A percentile compares a stretch with the other conserved stretches of the same genome.
Evolutionary conservation across 202 grass and related monocot species (phyloP).

Genomic region (Zizania palustris): DNA sequence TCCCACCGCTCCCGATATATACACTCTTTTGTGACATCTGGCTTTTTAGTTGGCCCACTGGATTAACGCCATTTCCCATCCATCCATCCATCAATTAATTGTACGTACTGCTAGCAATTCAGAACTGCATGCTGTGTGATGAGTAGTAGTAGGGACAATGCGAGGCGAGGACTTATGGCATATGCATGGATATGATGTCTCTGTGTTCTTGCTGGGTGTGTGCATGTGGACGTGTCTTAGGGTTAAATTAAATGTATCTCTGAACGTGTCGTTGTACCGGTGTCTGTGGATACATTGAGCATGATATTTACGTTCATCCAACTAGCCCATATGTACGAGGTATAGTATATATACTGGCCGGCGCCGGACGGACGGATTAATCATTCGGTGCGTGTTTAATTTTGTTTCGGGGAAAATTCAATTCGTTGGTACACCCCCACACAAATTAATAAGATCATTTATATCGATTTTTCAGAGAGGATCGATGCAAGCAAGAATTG

Average conservation of each 20-base stretch:
- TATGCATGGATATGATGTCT: neutral
- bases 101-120: slow-evolving; percentile 7
- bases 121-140: neutral
- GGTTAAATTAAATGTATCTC: slow-evolving; percentile 29
- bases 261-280: slow-evolving; percentile 14
- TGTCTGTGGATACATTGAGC: neutral
- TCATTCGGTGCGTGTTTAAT: no score
- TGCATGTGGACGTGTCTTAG: slow-evolving; percentile 43
- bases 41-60: slow-evolving; percentile 39
- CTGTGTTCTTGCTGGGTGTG: neutral
- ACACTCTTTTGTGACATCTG: neutral
- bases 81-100: slow-evolving; percentile 30
- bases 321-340: neutral
- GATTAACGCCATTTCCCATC: slow-evolving; percentile 41
- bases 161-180: neutral
- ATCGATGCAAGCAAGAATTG: no score
- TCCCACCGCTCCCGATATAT: no score
- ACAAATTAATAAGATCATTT: no score
- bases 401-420: no score
- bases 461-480: no score
- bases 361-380: no score
- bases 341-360: neutral
- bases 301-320: neutral
- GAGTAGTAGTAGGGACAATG: slow-evolving; percentile 23
- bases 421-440: no score